Conservation (phyloP, 2,329 filamentous ascomycete genomes). For the Aspergillus glaucus region DNA sequence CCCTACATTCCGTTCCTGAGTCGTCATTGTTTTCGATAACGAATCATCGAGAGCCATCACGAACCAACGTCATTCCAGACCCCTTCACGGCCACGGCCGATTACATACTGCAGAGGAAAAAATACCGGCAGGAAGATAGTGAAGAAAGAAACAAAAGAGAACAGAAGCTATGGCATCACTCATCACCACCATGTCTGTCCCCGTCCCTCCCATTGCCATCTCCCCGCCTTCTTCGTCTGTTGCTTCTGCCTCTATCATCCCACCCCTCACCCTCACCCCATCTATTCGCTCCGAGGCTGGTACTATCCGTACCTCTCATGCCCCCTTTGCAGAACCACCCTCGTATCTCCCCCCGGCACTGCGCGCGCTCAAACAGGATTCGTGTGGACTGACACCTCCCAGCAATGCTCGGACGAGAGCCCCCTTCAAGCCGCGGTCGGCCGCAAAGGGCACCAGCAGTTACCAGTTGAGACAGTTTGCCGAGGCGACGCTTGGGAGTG, state of each 20-base stretch:
- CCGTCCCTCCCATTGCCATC: slow-evolving; percentile 25
- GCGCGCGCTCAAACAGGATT: slow-evolving; percentile 32
- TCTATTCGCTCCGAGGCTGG: slow-evolving; percentile 19
- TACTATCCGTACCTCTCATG: slow-evolving; percentile 26
- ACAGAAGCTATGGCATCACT: slow-evolving; percentile 60
- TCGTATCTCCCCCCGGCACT: slow-evolving; percentile 32
- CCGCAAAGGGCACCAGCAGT: slow-evolving; percentile 77
- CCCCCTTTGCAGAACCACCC: slow-evolving; percentile 24
- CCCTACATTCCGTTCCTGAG: too few relatives aligned
- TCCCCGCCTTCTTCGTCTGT: slow-evolving; percentile 22
- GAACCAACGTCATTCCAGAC: too few relatives aligned
- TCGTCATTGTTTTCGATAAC: too few relatives aligned
- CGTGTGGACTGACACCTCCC: slow-evolving; percentile 35
- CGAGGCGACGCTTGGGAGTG: slow-evolving; percentile 90
- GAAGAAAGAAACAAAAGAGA: not conserved
- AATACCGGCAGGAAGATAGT: not conserved
- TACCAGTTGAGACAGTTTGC: slow-evolving; percentile 97
- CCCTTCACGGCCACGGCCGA: too few relatives aligned
- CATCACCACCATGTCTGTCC: slow-evolving; percentile 73
- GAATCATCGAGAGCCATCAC: too few relatives aligned
- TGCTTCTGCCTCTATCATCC: slow-evolving; percentile 10
- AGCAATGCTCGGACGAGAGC: slow-evolving; percentile 84
- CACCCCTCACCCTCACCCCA: slow-evolving; percentile 14
- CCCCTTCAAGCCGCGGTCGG: slow-evolving; percentile 81
- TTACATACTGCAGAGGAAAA: not conserved